Evolutionary conservation across 129 eudicot genomes (phyloP), one percentile per base, ranked within the genome.

Genomic region (Helianthus tuberosus): DNA sequence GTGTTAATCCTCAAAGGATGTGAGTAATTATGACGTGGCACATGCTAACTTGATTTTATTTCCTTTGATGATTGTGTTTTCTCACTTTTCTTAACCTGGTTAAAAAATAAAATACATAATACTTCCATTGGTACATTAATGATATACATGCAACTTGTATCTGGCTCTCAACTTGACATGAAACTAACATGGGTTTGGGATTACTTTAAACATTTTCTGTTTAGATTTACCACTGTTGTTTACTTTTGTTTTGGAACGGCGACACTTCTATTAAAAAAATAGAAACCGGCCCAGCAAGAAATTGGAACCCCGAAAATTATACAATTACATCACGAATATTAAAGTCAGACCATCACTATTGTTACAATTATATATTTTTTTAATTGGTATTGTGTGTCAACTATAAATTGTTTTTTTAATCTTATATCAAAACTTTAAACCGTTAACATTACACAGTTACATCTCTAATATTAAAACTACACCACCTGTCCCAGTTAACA

Each of bases 21-120:
- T 62, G 81, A 62, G 77, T 63, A 72, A 78, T 70, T 29, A 64
- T 78, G 77, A 71, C 66, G 65, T 70, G 82, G 66, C 76, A 69
- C 77, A 69, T 78, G 74, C 58, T 43, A 49, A 62, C 82, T 62
- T 36, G 76, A 15, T 54, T 23, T 61, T 23, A 54, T 23, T 23
- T 75, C 29, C 57, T 20, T 41, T n/a, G 29, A 55, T 59, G 46
- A 72, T 58, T 72, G 53, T 72, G 76, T 44, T 41, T 70, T 61
- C 50, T 48, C 16, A 29, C 44, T 29, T 59, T 25, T 59, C 16
- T 25, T 59, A 59, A 59, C 39, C 16, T 43, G 15, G 64, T 11
- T 20, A 57, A 57, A 43, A 43, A 6, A 43, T 43, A 43, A 8
- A 17, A 20, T 20, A 57, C 14, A 57, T 10, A 57, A 3, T 3